Evolutionary conservation across 306 rosid species (phyloP), one percentile per base, ranked within the genome.

Genomic region (Pterocarpus macrocarpus): DNA sequence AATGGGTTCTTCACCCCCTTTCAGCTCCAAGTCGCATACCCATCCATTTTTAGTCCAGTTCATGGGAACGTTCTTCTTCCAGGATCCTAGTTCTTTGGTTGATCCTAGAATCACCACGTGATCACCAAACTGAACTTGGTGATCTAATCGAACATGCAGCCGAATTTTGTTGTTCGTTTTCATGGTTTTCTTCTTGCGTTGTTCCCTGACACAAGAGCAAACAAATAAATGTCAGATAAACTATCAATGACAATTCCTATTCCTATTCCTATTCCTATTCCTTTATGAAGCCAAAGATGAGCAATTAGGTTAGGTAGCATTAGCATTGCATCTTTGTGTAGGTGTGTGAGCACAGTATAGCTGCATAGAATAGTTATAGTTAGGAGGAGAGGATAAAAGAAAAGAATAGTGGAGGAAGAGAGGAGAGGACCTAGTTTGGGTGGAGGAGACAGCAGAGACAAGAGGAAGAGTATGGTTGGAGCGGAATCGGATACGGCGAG

Each of bases 121-220:
- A 78, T 91, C 94, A 7, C 99, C 99, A 80, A 91, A 95, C 36
- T 82, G 5, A 83, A 95, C 99, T 82, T 95, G 99, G 75, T 91
- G 96, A 73, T 87, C 91, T 72, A 95, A 76, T 69, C 85, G 87
- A 49, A 95, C 30, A 81, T 78, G 87, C 65, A 95, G 80, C 78
- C 8, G 81, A 76, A 95, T 88, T 77, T 84, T 89, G 32, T 62
- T 84, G 49, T 69, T 71, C 13, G 4, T 13, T 43, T 82, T 81
- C 70, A 39, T 82, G 62, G 52, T 77, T 28, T 44, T 76, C 47
- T 75, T 63, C 41, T 84, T 45, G 44, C 49, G 84, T 69, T 78
- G 88, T 79, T 86, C 88, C 81, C 92, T 92, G 86, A 55, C 52
- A 74, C 73, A 70, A 39, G 66, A 49, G 56, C 5, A 2, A 2